Percentiles rank a stretch among this genome's conserved stretches.
Conservation (phyloP, 1,284 basidiomycete genomes). For the Trametes sp. region DNA sequence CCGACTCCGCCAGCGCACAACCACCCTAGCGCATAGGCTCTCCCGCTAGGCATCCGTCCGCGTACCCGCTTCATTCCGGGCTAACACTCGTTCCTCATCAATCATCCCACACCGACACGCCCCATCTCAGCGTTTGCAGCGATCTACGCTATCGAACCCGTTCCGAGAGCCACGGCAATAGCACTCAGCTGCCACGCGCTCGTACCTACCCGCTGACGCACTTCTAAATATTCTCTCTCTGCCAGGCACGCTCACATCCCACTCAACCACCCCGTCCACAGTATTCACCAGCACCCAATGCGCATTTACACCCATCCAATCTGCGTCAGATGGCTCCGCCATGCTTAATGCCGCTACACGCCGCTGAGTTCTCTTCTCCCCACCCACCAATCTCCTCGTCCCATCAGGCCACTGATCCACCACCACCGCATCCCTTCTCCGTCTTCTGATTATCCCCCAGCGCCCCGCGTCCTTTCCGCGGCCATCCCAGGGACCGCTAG, state of each 20-base stretch:
- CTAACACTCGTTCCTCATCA: background rate
- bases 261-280: no score
- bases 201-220: background rate
- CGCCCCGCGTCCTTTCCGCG: background rate
- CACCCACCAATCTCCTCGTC: background rate
- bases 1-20: background rate
- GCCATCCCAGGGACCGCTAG: background rate
- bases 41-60: background rate
- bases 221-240: no score
- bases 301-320: background rate
- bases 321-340: background rate
- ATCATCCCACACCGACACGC: background rate
- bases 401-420: slow-evolving; percentile 14
- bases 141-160: background rate
- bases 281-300: background rate
- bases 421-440: background rate
- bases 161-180: background rate
- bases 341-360: slow-evolving; percentile 6
- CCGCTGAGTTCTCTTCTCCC: slow-evolving; percentile 15
- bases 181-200: background rate
- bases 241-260: no score
- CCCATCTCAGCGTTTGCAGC: background rate
- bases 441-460: slow-evolving; percentile 8
- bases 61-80: background rate
- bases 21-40: background rate